Evolutionary conservation across 495 filamentous ascomycete genomes (phyloP), one percentile per base, ranked within the genome.

Genomic region (Cercophora samala): DNA sequence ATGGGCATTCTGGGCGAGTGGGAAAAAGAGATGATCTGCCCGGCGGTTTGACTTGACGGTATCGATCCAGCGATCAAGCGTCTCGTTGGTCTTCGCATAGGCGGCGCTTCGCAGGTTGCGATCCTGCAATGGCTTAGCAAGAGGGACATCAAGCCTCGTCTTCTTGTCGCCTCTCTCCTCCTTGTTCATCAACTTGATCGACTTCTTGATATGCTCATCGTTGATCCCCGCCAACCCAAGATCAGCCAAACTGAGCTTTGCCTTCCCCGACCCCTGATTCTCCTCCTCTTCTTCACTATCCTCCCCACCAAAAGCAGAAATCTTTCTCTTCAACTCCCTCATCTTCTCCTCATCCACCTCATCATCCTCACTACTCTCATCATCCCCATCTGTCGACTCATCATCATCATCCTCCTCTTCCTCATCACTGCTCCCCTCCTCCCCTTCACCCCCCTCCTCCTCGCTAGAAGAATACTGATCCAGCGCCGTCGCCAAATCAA

Each of bases 1-100:
- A 66, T 79, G 81, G 60, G 87, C 82, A 1, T 90, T 89, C 67
- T 97, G 90, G 5, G 88, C 84, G 0, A 97, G 83, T 24, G 95
- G 95, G 75, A 98, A 99, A n/a, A 88, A 81, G 1, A 98, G 80
- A 76, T 97, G 94, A 26, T 97, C 96, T 4, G 95, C 93, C 66
- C 92, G 84, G 52, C 96, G 88, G 76, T 97, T 97, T 26, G 91
- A 88, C 76, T 96, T 96, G 71, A 99, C 93, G 0, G 96, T 97
- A 61, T 96, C 94, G 21, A 89, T 86, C 95, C 95, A 99, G 67
- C 91, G 87, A 66, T 90, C 88, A 24, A 99, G 80, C 0, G 92
- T 92, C 76, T 97, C 89, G 72, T 93, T 97, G 55, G 92, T 94
- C 81, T 97, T 92, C 32, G 93, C 87, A 73, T 92, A 96, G 1